Conservation (phyloP, 2,329 filamentous ascomycete genomes). For the Magnaporthiopsis incrustans region DNA sequence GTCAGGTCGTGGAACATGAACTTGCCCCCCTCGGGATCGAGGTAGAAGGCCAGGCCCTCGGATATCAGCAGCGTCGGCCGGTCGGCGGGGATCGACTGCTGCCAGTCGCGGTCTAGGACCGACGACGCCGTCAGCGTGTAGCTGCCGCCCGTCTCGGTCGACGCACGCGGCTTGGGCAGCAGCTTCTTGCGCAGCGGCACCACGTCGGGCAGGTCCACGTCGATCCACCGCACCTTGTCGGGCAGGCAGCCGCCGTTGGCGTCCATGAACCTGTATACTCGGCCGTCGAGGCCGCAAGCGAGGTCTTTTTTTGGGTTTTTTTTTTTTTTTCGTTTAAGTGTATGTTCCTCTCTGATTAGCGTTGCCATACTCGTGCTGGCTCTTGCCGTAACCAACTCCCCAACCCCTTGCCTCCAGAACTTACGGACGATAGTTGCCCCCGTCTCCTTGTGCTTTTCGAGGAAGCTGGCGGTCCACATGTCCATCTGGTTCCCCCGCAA, state of each 20-base stretch:
- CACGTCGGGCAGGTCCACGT: constrained; percentile 26
- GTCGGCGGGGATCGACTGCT: constrained; percentile 21
- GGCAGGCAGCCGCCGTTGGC: constrained; percentile 5
- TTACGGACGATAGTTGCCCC: constrained; percentile 8
- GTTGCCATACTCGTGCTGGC: neutral
- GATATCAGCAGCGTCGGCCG: constrained; percentile 23
- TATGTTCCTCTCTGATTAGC: neutral
- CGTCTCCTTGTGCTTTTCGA: constrained; percentile 7
- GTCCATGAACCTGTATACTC: constrained; percentile 6
- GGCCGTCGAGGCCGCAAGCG: constrained; percentile 9
- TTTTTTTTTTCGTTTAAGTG: neutral
- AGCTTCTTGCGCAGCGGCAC: constrained; percentile 22
- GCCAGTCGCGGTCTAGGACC: constrained; percentile 21
- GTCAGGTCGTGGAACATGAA: constrained; percentile 6
- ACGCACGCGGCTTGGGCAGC: constrained; percentile 13
- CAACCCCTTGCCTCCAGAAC: no score
- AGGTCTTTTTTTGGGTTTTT: constrained; percentile 4
- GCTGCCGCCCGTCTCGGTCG: constrained; percentile 10
- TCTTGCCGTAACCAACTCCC: no score
- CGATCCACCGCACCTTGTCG: constrained; percentile 19
- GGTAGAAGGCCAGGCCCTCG: constrained; percentile 25
- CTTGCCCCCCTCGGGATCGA: constrained; percentile 11
- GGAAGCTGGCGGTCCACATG: constrained; percentile 3
- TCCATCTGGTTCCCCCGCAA: constrained; percentile 5
- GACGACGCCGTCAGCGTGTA: constrained; percentile 21